These are phyloP conservation scores for Diplotaxis tenuifolia DNA, from an alignment of 345 rosid species.

Conservation along the genomic window DNA sequence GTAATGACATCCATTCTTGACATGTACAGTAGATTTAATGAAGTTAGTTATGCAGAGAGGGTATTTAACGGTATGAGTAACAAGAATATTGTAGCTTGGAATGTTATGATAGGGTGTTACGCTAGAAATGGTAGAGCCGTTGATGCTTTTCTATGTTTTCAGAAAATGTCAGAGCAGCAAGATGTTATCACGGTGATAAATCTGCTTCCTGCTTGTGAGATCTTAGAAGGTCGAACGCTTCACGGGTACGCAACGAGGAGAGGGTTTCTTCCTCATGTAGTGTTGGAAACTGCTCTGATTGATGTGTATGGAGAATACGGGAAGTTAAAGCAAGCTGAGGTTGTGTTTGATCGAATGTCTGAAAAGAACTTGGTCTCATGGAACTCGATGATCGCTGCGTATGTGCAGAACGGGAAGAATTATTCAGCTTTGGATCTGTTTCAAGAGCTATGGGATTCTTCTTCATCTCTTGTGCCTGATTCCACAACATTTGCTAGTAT, in stretches of 20 bases:
- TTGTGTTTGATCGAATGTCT: constrained; percentile 44
- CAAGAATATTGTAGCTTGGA: constrained; percentile 63
- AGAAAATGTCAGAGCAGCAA: constrained; percentile 53
- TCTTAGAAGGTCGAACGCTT: constrained; percentile 52
- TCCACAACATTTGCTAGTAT: constrained; percentile 56
- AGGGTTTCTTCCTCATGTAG: constrained; percentile 57
- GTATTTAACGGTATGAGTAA: constrained; percentile 43
- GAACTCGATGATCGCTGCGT: constrained; percentile 68
- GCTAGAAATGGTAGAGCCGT: constrained; percentile 35
- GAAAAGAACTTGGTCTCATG: constrained; percentile 62
- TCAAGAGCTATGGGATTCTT: constrained; percentile 38
- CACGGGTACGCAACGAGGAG: constrained; percentile 68
- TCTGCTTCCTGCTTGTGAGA: constrained; percentile 61
- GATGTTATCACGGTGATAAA: constrained; percentile 65
- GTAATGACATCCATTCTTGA: constrained; percentile 61
- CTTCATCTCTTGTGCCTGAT: constrained; percentile 46
- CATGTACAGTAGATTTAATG: constrained; percentile 64
- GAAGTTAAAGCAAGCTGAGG: constrained; percentile 44
- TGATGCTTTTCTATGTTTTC: constrained; percentile 54
- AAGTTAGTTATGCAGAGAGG: constrained; percentile 57
- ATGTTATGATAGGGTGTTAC: constrained; percentile 70
- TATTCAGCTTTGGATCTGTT: constrained; percentile 55
- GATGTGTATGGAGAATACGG: constrained; percentile 60
- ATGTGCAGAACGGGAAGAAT: constrained; percentile 48
- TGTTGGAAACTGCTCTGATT: constrained; percentile 67